Conservation (phyloP, 306 rosid genomes). For the Morella rubra region DNA sequence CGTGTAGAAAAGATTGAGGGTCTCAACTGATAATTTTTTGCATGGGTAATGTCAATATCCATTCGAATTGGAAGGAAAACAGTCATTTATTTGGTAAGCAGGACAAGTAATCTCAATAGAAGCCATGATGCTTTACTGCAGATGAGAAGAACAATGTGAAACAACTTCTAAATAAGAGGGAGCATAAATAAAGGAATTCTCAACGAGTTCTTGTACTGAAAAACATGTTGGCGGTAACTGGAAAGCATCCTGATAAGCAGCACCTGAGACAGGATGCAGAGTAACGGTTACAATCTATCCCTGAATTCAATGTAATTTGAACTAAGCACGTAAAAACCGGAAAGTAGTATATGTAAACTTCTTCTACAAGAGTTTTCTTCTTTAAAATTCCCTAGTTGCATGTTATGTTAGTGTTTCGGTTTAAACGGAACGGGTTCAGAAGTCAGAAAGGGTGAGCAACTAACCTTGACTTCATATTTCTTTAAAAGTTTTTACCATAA, state of each 20-base stretch:
- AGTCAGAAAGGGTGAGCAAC: conserved; percentile 1
- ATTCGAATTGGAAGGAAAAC: conserved; percentile 41
- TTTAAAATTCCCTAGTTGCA: not conserved
- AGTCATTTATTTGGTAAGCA: conserved; percentile 28
- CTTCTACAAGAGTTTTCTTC: not conserved
- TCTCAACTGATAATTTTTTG: conserved; percentile 41
- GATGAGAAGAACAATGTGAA: not conserved
- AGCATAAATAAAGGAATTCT: conserved; percentile 36
- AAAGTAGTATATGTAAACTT: not conserved
- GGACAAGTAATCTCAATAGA: conserved; percentile 8
- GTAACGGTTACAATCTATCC: conserved; percentile 12
- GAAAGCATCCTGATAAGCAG: conserved; percentile 58
- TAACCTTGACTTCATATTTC: conserved; percentile 56
- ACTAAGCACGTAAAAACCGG: not conserved
- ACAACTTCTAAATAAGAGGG: not conserved
- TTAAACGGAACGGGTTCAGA: conserved; percentile 11
- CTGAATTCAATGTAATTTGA: not conserved
- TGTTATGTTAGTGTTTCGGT: not conserved
- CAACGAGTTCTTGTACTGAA: conserved; percentile 47
- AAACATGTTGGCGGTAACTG: conserved; percentile 47
- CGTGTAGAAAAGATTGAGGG: no score
- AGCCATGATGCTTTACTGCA: conserved; percentile 42
- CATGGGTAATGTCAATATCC: conserved; percentile 32
- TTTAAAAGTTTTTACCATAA: conserved; percentile 47
- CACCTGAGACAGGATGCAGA: conserved; percentile 39